phyloP scores from a whole-genome alignment of 257 asterid genomes.

The Solanum chiquidenum region DNA sequence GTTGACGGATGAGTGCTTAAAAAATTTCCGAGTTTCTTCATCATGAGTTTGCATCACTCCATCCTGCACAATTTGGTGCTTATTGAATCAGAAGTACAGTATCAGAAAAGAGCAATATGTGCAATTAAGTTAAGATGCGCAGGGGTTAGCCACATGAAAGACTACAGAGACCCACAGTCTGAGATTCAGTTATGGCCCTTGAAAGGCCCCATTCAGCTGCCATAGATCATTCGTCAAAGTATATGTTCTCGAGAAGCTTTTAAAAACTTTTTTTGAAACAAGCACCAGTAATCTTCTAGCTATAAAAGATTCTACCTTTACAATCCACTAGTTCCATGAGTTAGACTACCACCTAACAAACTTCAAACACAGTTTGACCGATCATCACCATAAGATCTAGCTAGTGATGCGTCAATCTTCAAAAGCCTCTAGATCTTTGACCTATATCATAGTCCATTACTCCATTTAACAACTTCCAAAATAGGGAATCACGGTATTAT shows the following conservation, averaged over 20 bases:
- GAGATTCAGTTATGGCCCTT: neutral
- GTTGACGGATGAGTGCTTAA: constrained; percentile 85
- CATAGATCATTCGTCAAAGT: neutral
- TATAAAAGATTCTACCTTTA: neutral
- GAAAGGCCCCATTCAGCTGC: neutral
- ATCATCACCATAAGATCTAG: neutral
- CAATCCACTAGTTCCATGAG: neutral
- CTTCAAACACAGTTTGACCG: neutral
- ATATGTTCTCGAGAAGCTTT: neutral
- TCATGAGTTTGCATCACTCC: constrained; percentile 98
- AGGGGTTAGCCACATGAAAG: neutral
- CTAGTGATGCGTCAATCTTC: neutral
- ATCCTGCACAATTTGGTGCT: constrained; percentile 30
- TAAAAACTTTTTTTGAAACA: neutral
- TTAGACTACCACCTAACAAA: neutral
- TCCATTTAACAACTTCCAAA: neutral
- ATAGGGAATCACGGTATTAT: neutral
- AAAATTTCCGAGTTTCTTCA: constrained; percentile 86
- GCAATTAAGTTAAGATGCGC: neutral
- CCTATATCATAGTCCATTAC: neutral
- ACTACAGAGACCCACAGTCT: neutral
- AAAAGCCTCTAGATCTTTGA: neutral
- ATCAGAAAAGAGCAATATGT: neutral
- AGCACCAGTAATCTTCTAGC: neutral
- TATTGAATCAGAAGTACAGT: neutral